A percentile compares a stretch with the other conserved stretches of the same genome.
Evolutionary conservation across 73 alveolate genomes (phyloP).

Genomic region (Paraurostyla sp.): DNA sequence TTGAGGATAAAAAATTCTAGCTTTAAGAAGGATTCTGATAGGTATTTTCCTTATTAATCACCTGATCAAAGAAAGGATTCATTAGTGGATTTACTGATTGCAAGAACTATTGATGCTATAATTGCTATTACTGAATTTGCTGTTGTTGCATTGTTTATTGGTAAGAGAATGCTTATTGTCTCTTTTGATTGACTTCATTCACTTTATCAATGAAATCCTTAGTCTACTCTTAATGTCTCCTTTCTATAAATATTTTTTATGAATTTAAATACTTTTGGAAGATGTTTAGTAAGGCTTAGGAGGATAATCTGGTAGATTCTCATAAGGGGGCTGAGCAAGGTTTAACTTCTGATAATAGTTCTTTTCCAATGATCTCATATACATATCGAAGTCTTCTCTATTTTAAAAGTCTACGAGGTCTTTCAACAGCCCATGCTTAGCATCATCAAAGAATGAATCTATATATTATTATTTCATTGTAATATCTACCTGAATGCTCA

Average conservation of each 20-base stretch:
- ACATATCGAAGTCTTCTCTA: slow-evolving; percentile 53
- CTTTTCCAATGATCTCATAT: slow-evolving; percentile 44
- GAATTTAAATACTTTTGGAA: neutral
- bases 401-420: slow-evolving; percentile 45
- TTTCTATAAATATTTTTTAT: neutral
- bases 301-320: slow-evolving; percentile 41
- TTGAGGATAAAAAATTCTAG: neutral
- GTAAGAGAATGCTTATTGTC: slow-evolving; percentile 10
- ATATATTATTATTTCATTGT: neutral
- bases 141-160: neutral
- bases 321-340: slow-evolving; percentile 34
- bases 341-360: neutral
- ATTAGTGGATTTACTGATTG: neutral
- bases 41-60: slow-evolving; percentile 34
- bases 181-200: slow-evolving; percentile 23
- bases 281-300: too few relatives aligned
- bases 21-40: neutral
- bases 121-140: neutral
- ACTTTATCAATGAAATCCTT: slow-evolving; percentile 42
- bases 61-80: slow-evolving; percentile 51
- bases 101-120: neutral
- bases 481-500: neutral
- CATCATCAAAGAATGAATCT: slow-evolving; percentile 56
- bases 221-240: neutral
- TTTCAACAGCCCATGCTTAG: slow-evolving; percentile 19